Evolutionary conservation across 306 rosid species (phyloP).

Genomic region (Sicyos baderoa): DNA sequence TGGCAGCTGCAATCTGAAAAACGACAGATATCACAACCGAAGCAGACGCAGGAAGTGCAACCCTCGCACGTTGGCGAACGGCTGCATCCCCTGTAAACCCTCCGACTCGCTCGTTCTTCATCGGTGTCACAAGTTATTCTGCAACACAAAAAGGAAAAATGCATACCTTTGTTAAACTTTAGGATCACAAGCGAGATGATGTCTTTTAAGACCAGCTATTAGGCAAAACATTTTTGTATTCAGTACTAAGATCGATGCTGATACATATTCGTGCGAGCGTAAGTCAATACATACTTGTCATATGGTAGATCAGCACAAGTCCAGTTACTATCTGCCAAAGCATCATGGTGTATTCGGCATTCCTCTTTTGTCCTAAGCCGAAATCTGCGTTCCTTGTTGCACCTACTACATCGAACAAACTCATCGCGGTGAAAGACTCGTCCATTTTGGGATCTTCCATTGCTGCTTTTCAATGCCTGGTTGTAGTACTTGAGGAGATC

Average conservation of each 20-base stretch:
- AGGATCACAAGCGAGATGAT: background rate
- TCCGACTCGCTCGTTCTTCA: conserved; percentile 83
- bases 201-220: background rate
- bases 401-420: conserved; percentile 60
- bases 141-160: conserved; percentile 23
- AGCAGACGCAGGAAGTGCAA: conserved; percentile 94
- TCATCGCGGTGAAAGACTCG: conserved; percentile 79
- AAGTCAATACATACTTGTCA: conserved; percentile 13
- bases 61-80: conserved; percentile 85
- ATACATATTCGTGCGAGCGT: background rate
- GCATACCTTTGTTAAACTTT: background rate
- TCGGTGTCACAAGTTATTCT: conserved; percentile 78
- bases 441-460: conserved; percentile 63
- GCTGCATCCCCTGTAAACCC: conserved; percentile 76
- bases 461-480: conserved; percentile 50
- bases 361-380: background rate
- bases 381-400: conserved; percentile 30
- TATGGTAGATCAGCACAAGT: background rate
- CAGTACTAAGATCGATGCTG: background rate
- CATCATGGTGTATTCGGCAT: background rate
- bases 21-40: conserved; percentile 80
- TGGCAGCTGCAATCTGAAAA: conserved; percentile 95
- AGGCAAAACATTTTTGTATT: background rate
- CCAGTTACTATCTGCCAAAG: background rate
- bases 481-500: conserved; percentile 90